Conservation (phyloP, 768 basidiomycete genomes). For the Russula lepida region DNA sequence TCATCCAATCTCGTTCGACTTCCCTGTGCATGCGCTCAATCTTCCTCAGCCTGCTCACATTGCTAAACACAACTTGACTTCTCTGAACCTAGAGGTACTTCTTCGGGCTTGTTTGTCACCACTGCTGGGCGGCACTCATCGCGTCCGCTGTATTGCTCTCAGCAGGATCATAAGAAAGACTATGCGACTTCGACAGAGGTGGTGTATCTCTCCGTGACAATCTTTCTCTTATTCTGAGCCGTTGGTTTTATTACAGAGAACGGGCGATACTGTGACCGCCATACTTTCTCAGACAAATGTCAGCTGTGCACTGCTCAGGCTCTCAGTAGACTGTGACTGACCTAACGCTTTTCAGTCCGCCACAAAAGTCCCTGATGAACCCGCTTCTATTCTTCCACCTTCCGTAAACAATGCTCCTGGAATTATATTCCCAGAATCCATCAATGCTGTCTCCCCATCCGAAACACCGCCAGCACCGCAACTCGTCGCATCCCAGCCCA, state of each 20-base stretch:
- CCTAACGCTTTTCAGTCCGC: not conserved
- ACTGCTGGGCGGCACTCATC: not conserved
- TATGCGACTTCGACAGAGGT: not conserved
- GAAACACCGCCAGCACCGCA: not conserved
- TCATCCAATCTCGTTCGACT: not conserved
- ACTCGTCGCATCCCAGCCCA: not conserved
- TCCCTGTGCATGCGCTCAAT: not conserved
- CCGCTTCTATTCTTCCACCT: not conserved
- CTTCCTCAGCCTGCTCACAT: slow-evolving; percentile 8
- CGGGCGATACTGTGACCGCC: not conserved
- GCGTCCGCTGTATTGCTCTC: not conserved
- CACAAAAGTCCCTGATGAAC: not conserved
- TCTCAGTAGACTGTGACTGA: not conserved
- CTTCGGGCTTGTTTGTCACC: not conserved
- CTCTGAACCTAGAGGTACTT: not conserved
- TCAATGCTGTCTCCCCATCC: not conserved
- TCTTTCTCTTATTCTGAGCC: not conserved
- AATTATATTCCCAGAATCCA: not conserved
- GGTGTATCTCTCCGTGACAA: not conserved
- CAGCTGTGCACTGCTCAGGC: not conserved
- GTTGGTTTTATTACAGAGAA: not conserved
- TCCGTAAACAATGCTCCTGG: not conserved
- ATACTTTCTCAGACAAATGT: slow-evolving; percentile 8
- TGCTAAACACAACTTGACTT: not conserved
- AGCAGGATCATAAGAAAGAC: slow-evolving; percentile 1